A percentile compares a stretch with the other conserved stretches of the same genome.
Evolutionary conservation across 176 grass and related monocot species (phyloP).

Genomic region (Zea luxurians): DNA sequence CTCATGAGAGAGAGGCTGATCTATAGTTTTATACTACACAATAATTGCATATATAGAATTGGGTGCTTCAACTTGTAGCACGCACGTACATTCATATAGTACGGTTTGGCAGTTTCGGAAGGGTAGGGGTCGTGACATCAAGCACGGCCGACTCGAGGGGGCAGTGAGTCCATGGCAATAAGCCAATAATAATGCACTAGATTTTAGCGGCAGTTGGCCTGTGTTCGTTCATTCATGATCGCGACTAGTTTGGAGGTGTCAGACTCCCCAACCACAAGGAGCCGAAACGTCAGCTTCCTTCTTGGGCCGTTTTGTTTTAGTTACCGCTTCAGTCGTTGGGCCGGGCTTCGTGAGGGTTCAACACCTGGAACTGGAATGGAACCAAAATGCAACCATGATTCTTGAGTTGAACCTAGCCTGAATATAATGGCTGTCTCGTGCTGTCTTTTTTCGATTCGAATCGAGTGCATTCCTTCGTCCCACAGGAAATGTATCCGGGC

Average conservation of each 20-base stretch:
- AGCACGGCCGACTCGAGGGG: slow-evolving; percentile 11
- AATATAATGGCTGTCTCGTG: neutral
- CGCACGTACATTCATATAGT: slow-evolving; percentile 14
- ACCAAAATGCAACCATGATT: slow-evolving; percentile 1
- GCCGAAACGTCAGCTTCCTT: slow-evolving; percentile 17
- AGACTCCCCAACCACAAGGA: slow-evolving; percentile 36
- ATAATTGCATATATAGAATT: too few species aligned
- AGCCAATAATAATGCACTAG: slow-evolving; percentile 49
- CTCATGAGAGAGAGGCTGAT: neutral
- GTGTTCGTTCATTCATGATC: slow-evolving; percentile 9
- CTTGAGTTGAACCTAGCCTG: neutral
- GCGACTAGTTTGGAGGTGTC: slow-evolving; percentile 38
- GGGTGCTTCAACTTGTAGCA: neutral
- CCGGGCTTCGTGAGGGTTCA: neutral
- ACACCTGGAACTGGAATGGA: slow-evolving; percentile 7
- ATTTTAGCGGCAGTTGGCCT: slow-evolving; percentile 35
- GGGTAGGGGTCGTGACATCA: slow-evolving; percentile 39
- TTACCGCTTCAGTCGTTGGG: neutral
- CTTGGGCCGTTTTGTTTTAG: neutral
- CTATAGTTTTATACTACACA: neutral
- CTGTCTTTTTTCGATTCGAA: too few species aligned
- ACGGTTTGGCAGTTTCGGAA: neutral
- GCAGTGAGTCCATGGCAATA: slow-evolving; percentile 20
- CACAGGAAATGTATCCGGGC: too few species aligned
- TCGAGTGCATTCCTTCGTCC: neutral